Base-by-base conservation (phyloP, 768 basidiomycete genomes). In the Coprinellus aureogranulatus region DNA sequence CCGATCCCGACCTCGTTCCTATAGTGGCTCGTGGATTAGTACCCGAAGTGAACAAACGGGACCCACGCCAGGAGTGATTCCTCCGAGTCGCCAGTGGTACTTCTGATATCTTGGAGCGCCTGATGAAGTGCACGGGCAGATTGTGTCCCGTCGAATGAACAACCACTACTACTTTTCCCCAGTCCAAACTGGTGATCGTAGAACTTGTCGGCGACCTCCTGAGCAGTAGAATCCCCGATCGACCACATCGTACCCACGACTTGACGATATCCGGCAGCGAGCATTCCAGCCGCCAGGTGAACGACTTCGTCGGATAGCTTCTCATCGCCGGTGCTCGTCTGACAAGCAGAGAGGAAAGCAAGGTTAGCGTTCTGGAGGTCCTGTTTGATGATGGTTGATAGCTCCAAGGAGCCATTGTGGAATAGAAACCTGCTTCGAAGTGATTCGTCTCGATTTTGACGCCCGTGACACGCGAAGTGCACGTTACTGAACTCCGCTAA, bases 161-260 rank as follows among this genome's bases (percentile, higher is more conserved):
- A 6, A 11, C 40, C 20, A 11, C 12, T 22, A 41, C 48, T 23
- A 10, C n/a, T 39, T 11, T 22, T 44, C 31, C 12, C 26, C 42
- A 10, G 62, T 9, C 9, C n/a, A 25, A 8, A 26, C 54, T 57
- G 25, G 28, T 58, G 10, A 22, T 31, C 11, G 40, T 56, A 59
- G 47, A 59, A 59, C 12, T 37, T 16, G 14, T 61, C 52, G n/a
- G 64, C 62, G 28, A 65, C 54, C 6, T 28, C 39, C 27, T 55
- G 52, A 16, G 60, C 64, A 30, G 57, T 40, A 10, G 30, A 14
- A 27, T 65, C 64, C 27, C 37, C 26, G 28, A 65, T 65, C 2
- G 62, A 57, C 62, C 64, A 65, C 64, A 65, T 65, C 14, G 62
- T 65, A 14, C 55, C 58, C 16, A 63, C 58, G 14, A 61, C 59